Percentiles rank a stretch among this genome's conserved stretches.
Evolutionary conservation across 768 basidiomycete species (phyloP).

Genomic region (Boletus rufocinnamomeus): DNA sequence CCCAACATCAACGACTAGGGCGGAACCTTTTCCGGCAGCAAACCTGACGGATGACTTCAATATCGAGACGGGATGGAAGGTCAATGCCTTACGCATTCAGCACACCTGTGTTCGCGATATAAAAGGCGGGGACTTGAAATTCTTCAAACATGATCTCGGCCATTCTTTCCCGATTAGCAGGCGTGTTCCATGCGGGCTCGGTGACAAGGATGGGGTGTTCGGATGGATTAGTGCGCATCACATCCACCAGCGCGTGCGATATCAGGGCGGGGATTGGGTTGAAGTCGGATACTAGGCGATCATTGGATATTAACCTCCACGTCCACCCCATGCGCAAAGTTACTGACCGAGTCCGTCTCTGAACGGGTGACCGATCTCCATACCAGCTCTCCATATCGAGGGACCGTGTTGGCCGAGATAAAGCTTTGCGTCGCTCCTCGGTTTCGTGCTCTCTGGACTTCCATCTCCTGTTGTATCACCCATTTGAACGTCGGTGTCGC

Average conservation of each 20-base stretch:
- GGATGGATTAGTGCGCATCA: conserved; percentile 72
- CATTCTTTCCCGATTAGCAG: conserved; percentile 90
- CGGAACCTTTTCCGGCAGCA: conserved; percentile 96
- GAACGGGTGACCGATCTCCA: conserved; percentile 86
- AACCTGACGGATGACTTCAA: conserved; percentile 55
- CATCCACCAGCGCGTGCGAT: conserved; percentile 71
- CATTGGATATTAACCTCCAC: conserved; percentile 5
- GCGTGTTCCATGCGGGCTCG: conserved; percentile 95
- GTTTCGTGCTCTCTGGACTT: conserved; percentile 32
- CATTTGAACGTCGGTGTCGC: conserved; percentile 39
- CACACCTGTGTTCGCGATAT: conserved; percentile 93
- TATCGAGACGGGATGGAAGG: conserved; percentile 1
- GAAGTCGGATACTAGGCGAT: conserved; percentile 67
- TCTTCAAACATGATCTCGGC: conserved; percentile 98
- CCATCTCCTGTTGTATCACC: conserved; percentile 42
- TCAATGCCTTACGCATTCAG: conserved; percentile 74
- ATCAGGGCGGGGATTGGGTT: conserved; percentile 69
- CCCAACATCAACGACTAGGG: conserved; percentile 93
- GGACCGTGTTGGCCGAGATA: conserved; percentile 88
- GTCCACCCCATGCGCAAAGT: background rate
- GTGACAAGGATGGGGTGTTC: conserved; percentile 94
- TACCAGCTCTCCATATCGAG: conserved; percentile 85
- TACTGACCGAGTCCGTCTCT: conserved; percentile 79
- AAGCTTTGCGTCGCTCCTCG: conserved; percentile 56
- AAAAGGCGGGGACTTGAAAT: conserved; percentile 92